These are phyloP conservation scores for Tylopilus vinaceipallidus DNA, from an alignment of 768 basidiomycete species.

Conservation along the genomic window DNA sequence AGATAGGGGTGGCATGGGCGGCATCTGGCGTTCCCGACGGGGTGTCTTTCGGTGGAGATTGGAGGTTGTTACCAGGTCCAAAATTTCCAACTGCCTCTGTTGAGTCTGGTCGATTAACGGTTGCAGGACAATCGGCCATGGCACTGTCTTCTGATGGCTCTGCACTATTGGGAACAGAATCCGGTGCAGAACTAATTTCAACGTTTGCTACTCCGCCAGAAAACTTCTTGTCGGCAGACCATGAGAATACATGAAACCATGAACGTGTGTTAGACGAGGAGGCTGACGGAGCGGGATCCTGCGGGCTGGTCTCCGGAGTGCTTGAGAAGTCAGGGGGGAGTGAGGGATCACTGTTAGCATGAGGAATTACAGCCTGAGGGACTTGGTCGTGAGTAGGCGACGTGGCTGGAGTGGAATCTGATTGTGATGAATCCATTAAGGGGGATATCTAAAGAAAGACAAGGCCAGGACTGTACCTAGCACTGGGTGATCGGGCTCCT, in stretches of 20 bases:
- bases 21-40: neutral
- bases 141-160: neutral
- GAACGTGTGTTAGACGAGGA: conserved; percentile 12
- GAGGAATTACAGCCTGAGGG: neutral
- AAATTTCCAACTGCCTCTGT: neutral
- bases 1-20: neutral
- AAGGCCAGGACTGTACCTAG: conserved; percentile 17
- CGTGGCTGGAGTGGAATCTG: conserved; percentile 1
- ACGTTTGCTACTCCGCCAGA: conserved; percentile 19
- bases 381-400: neutral
- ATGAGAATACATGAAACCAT: conserved; percentile 37
- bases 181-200: conserved; percentile 3
- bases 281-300: neutral
- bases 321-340: neutral
- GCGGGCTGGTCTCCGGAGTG: neutral
- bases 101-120: neutral
- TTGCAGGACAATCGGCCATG: neutral
- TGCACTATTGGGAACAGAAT: neutral
- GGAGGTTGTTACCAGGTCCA: neutral
- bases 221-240: conserved; percentile 26
- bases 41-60: neutral
- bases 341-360: neutral
- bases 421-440: neutral
- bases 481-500: conserved; percentile 1
- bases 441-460: neutral